Percentiles rank a stretch among this genome's conserved stretches.
Conservation (phyloP, 169 alveolate genomes). For the Babesia ovata region DNA sequence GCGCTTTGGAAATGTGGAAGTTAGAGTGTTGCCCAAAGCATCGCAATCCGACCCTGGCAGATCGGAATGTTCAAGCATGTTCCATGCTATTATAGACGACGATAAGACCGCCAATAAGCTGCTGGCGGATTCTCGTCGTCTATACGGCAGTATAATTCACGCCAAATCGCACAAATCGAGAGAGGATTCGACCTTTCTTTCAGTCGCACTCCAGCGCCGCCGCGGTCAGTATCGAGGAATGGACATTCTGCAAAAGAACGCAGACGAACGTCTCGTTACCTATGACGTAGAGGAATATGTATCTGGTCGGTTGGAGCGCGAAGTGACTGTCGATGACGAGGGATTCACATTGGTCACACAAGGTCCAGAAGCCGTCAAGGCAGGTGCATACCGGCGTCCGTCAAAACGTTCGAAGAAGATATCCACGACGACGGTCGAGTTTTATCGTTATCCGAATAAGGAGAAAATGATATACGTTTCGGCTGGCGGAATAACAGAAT, state of each 20-base stretch:
- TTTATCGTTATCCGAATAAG: slow-evolving; percentile 32
- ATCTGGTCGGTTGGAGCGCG: slow-evolving; percentile 29
- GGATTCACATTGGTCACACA: slow-evolving; percentile 56
- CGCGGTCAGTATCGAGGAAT: slow-evolving; percentile 30
- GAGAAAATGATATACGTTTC: background rate
- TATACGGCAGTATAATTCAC: background rate
- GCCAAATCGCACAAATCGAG: slow-evolving; percentile 14
- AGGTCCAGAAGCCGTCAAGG: slow-evolving; percentile 55
- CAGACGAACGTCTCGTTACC: slow-evolving; percentile 54
- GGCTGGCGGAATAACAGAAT: background rate
- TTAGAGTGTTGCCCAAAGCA: background rate
- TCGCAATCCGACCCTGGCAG: background rate
- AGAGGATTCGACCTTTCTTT: slow-evolving; percentile 1
- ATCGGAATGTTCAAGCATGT: background rate
- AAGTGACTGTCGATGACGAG: slow-evolving; percentile 57
- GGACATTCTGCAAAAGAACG: slow-evolving; percentile 59
- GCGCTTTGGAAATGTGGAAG: slow-evolving; percentile 13
- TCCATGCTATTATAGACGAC: slow-evolving; percentile 12
- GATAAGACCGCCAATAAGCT: background rate
- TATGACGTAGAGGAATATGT: slow-evolving; percentile 50
- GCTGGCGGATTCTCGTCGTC: background rate
- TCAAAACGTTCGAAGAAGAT: background rate
- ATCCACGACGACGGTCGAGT: slow-evolving; percentile 4
- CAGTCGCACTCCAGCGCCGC: background rate
- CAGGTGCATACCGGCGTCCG: background rate